Base-by-base conservation (phyloP, 768 basidiomycete species). In the Phlebiopsis gigantea region DNA sequence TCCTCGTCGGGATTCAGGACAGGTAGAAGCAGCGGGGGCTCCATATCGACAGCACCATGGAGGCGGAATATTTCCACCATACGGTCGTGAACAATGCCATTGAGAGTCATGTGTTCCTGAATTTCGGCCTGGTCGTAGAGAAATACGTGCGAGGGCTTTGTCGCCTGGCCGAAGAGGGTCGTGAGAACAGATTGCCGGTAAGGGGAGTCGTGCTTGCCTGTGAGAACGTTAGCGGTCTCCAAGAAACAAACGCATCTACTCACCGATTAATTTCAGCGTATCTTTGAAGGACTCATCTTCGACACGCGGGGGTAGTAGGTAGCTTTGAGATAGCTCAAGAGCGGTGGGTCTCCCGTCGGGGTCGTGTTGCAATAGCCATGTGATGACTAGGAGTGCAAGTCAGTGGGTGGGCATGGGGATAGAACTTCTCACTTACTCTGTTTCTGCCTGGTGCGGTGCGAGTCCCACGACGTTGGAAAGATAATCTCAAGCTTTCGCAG, bases 201-300 rank as follows among this genome's bases (percentile, higher is more conserved):
- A 0, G 85, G 83, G 2, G 91, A 92, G 60, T 90, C 87, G 6
- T 83, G 81, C 69, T 93, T 85, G 12, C 88, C 89, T 89, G 55
- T 0, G 55, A 14, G 25, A 45, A 29, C 46, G 31, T 31, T 12
- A 59, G 31, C 31, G 24, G 21, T 1, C 10, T 22, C 17, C 54
- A 25, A 17, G 48, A 31, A 14, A 31, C 30, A 43, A 21, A 45
- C 14, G 21, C 25, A 47, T 6, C n/a, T 12, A 62, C 84, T 50
- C 61, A 87, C 88, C 80, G 78, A 95, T 91, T 72, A 87, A 78
- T 53, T 77, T 77, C 56, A 88, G 72, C 10, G 90, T 88, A 59
- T 85, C 84, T 67, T 85, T 90, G 73, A 93, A 91, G 67, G 89
- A 87, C 62, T 93, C 90, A 51, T 93, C 89, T 69, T 93, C 90